Evolutionary conservation across 176 grass and related monocot genomes (phyloP), one percentile per base, ranked within the genome.

Genomic region (Avena insularis): DNA sequence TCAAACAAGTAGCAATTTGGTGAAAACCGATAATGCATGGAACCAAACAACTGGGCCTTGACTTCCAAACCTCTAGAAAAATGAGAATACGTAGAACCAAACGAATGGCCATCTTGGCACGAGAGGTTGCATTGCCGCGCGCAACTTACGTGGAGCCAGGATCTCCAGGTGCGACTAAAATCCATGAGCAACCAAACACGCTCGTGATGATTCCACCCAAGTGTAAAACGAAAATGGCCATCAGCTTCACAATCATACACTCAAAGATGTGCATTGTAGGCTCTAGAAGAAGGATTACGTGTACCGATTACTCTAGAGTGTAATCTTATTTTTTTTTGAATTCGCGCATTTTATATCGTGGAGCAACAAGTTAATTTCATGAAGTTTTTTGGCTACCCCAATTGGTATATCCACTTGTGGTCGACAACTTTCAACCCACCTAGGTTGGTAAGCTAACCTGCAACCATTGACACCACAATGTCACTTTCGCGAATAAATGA

Each of bases 381-480:
- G 31, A 35, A 65, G 25, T 6, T 7, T 68, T 9, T 19, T 11
- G 38, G 40, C 35, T 40, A 38, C 3, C 17, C 0, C 15, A 70
- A 14, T 2, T 21, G 20, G 12, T 20, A 80, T 27, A 15, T 62
- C 4, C 53, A 8, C 29, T 46, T 71, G 23, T 40, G 20, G 10
- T 36, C 29, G 4, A 2, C 20, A 53, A 17, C 21, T 80, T 36
- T 53, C 9, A 7, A 64, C 31, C 29, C 36, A 63, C 54, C 4
- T 72, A 29, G 62, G 25, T 77, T 90, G 83, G 71, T 71, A 63
- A 61, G 71, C 29, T 86, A 78, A 78, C 61, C 82, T 86, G 77
- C 79, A 71, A 82, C 54, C 69, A 55, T 25, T n/a, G 40, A 29
- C 79, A 36, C 29, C 31, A 62, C 33, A 2, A 2, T 54, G 75